Evolutionary conservation across 2,329 filamentous ascomycete species (phyloP).

Genomic region (Fusarium chuoi): DNA sequence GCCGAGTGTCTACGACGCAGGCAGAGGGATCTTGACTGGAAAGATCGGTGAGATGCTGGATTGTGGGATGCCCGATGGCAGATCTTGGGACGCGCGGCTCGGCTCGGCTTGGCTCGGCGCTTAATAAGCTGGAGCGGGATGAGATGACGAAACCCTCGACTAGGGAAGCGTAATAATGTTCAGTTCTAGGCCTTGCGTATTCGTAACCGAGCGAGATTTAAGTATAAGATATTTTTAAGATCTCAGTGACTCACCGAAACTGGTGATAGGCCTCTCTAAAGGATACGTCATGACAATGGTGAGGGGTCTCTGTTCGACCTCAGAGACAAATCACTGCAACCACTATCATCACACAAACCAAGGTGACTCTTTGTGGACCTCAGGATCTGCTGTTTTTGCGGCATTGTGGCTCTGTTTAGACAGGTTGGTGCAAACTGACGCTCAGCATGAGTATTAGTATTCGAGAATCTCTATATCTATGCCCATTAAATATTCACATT

Average conservation of each 20-base stretch:
- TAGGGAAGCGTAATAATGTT: not conserved
- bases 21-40: not conserved
- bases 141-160: not conserved
- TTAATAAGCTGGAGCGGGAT: not conserved
- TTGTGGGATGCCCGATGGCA: not conserved
- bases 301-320: no score
- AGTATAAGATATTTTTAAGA: rapidly evolving
- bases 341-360: no score
- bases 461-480: no score
- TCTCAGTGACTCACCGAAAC: rapidly evolving
- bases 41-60: not conserved
- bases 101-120: conserved; percentile 3
- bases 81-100: not conserved
- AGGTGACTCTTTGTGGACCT: no score
- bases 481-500: no score
- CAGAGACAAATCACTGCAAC: no score
- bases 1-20: not conserved
- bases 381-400: no score
- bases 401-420: no score
- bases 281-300: no score
- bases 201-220: rapidly evolving
- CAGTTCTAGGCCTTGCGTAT: rapidly evolving
- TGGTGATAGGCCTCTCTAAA: not conserved
- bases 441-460: no score
- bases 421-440: no score